Evolutionary conservation across 2,329 filamentous ascomycete species (phyloP).

Genomic region (Exophiala spinifera): DNA sequence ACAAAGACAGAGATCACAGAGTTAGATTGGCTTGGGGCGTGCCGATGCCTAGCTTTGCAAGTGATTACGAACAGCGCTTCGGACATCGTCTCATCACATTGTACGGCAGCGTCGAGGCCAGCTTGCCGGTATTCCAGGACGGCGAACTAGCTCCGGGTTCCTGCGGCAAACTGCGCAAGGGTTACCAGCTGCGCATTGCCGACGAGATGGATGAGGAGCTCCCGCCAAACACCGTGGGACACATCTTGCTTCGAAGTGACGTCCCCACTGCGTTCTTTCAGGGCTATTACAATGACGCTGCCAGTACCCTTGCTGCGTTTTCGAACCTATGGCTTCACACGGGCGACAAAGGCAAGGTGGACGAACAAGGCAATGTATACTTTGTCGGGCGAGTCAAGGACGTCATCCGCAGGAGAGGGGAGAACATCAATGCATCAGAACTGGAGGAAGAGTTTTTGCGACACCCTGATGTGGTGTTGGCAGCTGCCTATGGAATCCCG

Average conservation of each 20-base stretch:
- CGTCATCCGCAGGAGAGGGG: conserved; percentile 85
- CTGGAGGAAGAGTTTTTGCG: conserved; percentile 62
- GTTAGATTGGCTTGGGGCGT: conserved; percentile 17
- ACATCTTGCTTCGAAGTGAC: conserved; percentile 15
- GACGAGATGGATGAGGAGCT: conserved; percentile 11
- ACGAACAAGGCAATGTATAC: conserved; percentile 20
- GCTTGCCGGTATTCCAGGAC: conserved; percentile 13
- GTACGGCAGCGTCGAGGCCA: conserved; percentile 17
- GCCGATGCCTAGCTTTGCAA: conserved; percentile 11
- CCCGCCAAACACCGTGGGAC: conserved; percentile 13
- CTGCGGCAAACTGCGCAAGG: conserved; percentile 9
- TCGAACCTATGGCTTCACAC: conserved; percentile 76
- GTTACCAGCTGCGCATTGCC: conserved; percentile 15
- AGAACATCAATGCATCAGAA: conserved; percentile 92
- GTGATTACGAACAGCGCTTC: conserved; percentile 14
- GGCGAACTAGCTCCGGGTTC: conserved; percentile 1
- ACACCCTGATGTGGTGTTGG: conserved; percentile 9
- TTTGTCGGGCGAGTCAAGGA: conserved; percentile 60
- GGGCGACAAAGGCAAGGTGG: conserved; percentile 82
- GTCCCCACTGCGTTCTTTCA: conserved; percentile 18
- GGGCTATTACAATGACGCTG: conserved; percentile 12
- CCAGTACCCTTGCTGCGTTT: conserved; percentile 4
- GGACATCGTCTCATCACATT: conserved; percentile 13
- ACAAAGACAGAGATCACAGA: conserved; percentile 8
- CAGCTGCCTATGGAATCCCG: conserved; percentile 14